Percentiles rank a stretch among this genome's conserved stretches.
These are phyloP conservation scores for Dentipellis fragilis DNA, from an alignment of 768 basidiomycete species.

Conservation along the genomic window DNA sequence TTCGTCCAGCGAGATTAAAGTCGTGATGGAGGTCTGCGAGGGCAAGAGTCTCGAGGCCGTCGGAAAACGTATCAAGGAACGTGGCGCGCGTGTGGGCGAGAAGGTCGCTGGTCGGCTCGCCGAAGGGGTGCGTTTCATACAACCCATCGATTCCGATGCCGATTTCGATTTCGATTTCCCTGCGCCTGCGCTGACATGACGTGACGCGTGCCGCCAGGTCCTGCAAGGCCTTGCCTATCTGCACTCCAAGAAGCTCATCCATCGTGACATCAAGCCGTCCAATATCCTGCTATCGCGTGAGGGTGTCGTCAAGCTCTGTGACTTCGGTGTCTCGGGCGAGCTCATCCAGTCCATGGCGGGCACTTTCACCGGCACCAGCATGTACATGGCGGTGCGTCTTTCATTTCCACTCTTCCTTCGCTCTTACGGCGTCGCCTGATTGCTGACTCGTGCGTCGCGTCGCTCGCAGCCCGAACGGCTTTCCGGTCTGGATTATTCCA, in stretches of 20 bases:
- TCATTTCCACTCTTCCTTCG: not conserved
- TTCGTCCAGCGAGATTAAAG: slow-evolving; percentile 78
- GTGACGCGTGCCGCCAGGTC: slow-evolving; percentile 46
- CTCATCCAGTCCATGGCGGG: slow-evolving; percentile 77
- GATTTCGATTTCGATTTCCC: not conserved
- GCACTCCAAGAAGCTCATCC: slow-evolving; percentile 79
- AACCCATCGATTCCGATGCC: not conserved
- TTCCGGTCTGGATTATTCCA: slow-evolving; percentile 78
- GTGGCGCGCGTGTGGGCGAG: slow-evolving; percentile 66
- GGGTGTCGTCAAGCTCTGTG: slow-evolving; percentile 81
- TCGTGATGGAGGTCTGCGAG: slow-evolving; percentile 80
- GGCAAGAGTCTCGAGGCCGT: slow-evolving; percentile 79
- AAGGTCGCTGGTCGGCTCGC: slow-evolving; percentile 77
- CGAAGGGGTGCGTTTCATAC: slow-evolving; percentile 56
- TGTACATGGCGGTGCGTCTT: slow-evolving; percentile 85
- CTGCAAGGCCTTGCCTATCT: slow-evolving; percentile 82
- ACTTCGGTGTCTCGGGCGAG: slow-evolving; percentile 93
- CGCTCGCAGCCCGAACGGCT: slow-evolving; percentile 85
- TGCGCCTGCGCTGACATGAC: not conserved
- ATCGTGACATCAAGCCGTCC: slow-evolving; percentile 85
- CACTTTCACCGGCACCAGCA: slow-evolving; percentile 89
- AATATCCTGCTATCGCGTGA: slow-evolving; percentile 77
- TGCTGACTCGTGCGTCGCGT: too few relatives aligned
- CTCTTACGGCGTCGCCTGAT: too few relatives aligned
- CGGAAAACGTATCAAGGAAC: slow-evolving; percentile 64